These are phyloP conservation scores for Mucor velutinosus DNA, from an alignment of 371 early-diverging fungal species.

Conservation along the genomic window DNA sequence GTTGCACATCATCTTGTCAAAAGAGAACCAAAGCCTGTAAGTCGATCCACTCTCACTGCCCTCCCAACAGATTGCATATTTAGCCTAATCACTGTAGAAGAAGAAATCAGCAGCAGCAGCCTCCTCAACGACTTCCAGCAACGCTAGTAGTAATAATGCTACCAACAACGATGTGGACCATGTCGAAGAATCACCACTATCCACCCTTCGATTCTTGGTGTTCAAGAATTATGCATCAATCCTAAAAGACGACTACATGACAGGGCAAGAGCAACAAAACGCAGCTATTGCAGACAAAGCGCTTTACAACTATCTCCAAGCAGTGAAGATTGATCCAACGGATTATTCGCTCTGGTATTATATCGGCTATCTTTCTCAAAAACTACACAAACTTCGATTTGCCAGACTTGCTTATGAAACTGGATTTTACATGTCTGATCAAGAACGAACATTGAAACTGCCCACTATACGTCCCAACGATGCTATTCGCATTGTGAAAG, in stretches of 20 bases:
- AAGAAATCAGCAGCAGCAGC: slow-evolving; percentile 4
- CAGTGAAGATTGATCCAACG: slow-evolving; percentile 56
- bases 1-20: slow-evolving; percentile 47
- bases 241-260: slow-evolving; percentile 45
- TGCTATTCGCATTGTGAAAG: slow-evolving; percentile 8
- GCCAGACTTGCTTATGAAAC: slow-evolving; percentile 57
- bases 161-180: neutral
- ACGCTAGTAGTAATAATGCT: neutral
- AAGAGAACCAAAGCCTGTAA: slow-evolving; percentile 37
- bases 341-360: slow-evolving; percentile 61
- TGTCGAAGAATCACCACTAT: slow-evolving; percentile 22
- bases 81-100: neutral
- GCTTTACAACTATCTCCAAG: slow-evolving; percentile 55
- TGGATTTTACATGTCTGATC: slow-evolving; percentile 33
- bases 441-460: slow-evolving; percentile 6
- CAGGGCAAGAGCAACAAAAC: slow-evolving; percentile 10
- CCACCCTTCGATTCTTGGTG: slow-evolving; percentile 54
- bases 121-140: neutral
- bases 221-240: slow-evolving; percentile 64
- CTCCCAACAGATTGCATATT: neutral
- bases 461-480: slow-evolving; percentile 9
- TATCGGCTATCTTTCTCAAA: slow-evolving; percentile 49
- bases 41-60: neutral
- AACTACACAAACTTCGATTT: slow-evolving; percentile 39
- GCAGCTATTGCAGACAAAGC: slow-evolving; percentile 38